Percentiles rank a stretch among this genome's conserved stretches.
These are phyloP conservation scores for Avena insularis DNA, from an alignment of 176 grass and related monocot genomes.

Conservation along the genomic window DNA sequence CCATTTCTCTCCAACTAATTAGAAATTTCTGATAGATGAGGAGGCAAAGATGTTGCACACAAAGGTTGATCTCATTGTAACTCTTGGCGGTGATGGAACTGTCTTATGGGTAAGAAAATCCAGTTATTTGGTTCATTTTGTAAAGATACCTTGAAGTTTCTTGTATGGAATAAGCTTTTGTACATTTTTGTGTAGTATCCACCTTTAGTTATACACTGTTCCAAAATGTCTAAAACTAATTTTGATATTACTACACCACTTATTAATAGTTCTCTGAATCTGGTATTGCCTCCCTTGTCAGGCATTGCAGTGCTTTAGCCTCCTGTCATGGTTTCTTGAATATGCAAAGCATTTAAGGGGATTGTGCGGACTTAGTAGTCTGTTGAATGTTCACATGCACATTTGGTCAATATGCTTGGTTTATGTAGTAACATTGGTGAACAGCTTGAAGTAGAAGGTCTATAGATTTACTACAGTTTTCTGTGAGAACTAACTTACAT, in stretches of 20 bases:
- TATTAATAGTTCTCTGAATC: not conserved
- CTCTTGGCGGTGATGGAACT: constrained; percentile 94
- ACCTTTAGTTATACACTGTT: constrained; percentile 1
- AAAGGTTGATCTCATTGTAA: constrained; percentile 93
- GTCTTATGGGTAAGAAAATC: constrained; percentile 85
- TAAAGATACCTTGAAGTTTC: not conserved
- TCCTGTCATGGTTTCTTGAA: not conserved
- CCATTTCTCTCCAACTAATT: constrained; percentile 46
- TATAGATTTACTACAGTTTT: not conserved
- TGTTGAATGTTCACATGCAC: not conserved
- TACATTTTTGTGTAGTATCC: not conserved
- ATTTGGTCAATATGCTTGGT: constrained; percentile 1
- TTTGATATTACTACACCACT: constrained; percentile 1
- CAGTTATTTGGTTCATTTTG: not conserved
- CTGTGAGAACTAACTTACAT: not conserved
- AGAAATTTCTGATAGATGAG: constrained; percentile 62
- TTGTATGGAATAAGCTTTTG: not conserved
- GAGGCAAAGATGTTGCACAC: constrained; percentile 88
- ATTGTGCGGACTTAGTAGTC: not conserved
- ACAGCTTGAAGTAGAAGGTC: constrained; percentile 15
- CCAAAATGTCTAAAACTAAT: not conserved
- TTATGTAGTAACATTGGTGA: not conserved
- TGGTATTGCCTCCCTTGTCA: not conserved
- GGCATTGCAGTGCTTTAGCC: not conserved
- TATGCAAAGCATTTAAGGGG: constrained; percentile 7